Conservation (phyloP, 352 stramenopile genomes). For the Phytophthora fragariaefolia region DNA sequence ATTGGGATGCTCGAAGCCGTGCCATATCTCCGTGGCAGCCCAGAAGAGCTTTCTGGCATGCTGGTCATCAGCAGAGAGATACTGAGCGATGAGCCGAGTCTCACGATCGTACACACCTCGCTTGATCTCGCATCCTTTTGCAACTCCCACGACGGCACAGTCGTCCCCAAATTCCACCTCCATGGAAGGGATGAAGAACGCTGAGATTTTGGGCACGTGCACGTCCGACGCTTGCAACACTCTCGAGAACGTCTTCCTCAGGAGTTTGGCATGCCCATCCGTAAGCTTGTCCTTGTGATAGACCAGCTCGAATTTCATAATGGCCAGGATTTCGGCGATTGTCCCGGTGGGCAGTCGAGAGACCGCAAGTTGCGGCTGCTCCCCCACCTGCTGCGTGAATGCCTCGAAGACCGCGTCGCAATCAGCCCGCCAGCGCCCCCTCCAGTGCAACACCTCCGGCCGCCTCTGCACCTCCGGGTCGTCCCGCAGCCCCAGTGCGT, state of each 20-base stretch:
- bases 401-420: constrained; percentile 16
- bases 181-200: constrained; percentile 36
- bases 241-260: constrained; percentile 18
- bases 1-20: constrained; percentile 30
- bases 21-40: constrained; percentile 28
- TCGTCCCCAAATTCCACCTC: constrained; percentile 18
- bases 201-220: constrained; percentile 31
- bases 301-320: constrained; percentile 35
- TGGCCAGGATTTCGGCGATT: constrained; percentile 25
- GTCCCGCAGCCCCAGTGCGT: neutral
- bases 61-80: constrained; percentile 13
- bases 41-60: constrained; percentile 25
- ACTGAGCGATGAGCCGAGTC: constrained; percentile 25
- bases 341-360: neutral
- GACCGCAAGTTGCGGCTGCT: constrained; percentile 9
- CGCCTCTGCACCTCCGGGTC: constrained; percentile 10
- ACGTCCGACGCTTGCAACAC: too few species aligned
- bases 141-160: constrained; percentile 1
- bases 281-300: constrained; percentile 24
- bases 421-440: constrained; percentile 1
- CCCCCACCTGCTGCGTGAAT: constrained; percentile 4
- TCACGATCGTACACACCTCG: constrained; percentile 26
- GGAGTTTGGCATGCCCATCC: constrained; percentile 9
- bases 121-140: constrained; percentile 12
- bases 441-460: too few species aligned